phyloP scores from a whole-genome alignment of 257 asterid species.

The Solanum etuberosum region DNA sequence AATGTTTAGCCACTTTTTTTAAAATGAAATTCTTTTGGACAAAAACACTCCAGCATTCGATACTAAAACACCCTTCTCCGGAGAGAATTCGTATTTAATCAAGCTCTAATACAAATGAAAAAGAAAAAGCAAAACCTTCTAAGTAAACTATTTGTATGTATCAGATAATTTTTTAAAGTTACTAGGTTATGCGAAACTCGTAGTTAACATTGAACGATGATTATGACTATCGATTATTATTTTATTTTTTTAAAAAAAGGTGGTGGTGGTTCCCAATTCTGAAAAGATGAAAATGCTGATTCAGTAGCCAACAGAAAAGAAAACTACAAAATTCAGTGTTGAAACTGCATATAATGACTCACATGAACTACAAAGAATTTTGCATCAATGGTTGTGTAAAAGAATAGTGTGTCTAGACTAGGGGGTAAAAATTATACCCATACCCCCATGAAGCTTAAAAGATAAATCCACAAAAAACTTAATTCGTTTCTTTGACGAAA shows the following conservation, averaged over 20 bases:
- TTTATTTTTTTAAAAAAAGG: neutral
- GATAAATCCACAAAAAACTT: neutral
- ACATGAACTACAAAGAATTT: neutral
- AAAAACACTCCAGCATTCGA: too few species aligned
- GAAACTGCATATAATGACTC: neutral
- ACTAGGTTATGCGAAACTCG: neutral
- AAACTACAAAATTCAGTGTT: neutral
- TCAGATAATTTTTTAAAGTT: too few species aligned
- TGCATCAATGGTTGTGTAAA: neutral
- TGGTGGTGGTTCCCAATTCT: neutral
- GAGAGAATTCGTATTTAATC: accelerated
- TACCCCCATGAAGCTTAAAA: too few species aligned
- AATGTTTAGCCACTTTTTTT: too few species aligned
- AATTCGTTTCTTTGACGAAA: too few species aligned
- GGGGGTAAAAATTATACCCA: neutral
- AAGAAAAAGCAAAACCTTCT: too few species aligned
- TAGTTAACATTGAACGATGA: neutral
- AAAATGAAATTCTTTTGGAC: too few species aligned
- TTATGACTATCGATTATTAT: too few species aligned
- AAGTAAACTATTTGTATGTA: too few species aligned
- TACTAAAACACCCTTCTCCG: too few species aligned
- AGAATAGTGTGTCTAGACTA: neutral
- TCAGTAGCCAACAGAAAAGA: neutral
- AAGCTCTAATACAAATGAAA: too few species aligned
- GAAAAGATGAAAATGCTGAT: neutral